Conservation (phyloP, 1,284 basidiomycete species). For the Apiotrichum brassicae region DNA sequence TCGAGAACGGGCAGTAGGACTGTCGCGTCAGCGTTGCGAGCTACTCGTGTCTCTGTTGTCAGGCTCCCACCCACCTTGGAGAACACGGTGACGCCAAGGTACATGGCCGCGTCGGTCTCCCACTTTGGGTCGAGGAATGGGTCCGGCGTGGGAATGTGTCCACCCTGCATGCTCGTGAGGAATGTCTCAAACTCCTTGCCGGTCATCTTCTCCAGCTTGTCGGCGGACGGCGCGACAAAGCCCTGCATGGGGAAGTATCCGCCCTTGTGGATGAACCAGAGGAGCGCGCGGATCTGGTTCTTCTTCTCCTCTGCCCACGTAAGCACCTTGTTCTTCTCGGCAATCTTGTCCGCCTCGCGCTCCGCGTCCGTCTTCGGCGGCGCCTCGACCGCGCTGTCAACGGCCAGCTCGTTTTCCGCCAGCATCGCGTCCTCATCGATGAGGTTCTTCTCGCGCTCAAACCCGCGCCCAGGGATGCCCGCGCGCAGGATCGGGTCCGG, state of each 20-base stretch:
- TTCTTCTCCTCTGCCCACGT: conserved; percentile 5
- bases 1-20: conserved; percentile 46
- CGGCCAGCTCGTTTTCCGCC: conserved; percentile 36
- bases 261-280: conserved; percentile 40
- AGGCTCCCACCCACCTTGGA: conserved; percentile 35
- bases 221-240: conserved; percentile 24
- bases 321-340: conserved; percentile 22
- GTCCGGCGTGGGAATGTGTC: conserved; percentile 8
- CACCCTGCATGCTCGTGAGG: conserved; percentile 22
- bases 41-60: neutral
- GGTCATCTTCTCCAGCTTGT: conserved; percentile 23
- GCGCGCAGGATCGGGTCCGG: no score
- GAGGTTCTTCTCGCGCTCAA: conserved; percentile 2
- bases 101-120: conserved; percentile 30
- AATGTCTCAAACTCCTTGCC: conserved; percentile 28
- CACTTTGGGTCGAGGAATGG: conserved; percentile 31
- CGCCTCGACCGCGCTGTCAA: conserved; percentile 7
- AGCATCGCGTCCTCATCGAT: conserved; percentile 35
- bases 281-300: conserved; percentile 27
- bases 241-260: conserved; percentile 30
- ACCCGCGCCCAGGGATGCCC: neutral
- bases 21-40: conserved; percentile 4
- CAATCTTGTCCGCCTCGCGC: conserved; percentile 29
- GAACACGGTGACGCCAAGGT: conserved; percentile 39
- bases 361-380: conserved; percentile 25